phyloP scores from a whole-genome alignment of 768 basidiomycete genomes.

The Boletus patriciae region DNA sequence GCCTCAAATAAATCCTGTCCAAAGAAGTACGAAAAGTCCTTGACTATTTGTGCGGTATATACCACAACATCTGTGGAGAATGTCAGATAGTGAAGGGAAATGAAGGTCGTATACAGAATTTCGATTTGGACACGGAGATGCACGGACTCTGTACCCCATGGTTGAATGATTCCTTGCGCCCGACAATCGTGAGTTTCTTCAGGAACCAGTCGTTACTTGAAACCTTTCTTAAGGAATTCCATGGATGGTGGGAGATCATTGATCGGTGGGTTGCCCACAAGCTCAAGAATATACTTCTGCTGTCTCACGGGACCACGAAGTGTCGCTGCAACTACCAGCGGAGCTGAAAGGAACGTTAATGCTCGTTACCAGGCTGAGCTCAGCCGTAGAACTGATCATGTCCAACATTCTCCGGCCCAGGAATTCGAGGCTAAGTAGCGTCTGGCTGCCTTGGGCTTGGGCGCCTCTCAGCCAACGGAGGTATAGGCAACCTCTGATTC shows the following conservation, averaged over 20 bases:
- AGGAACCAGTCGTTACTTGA: no score
- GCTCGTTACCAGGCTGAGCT: background rate
- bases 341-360: background rate
- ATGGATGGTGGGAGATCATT: no score
- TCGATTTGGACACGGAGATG: background rate
- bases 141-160: background rate
- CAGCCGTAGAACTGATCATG: background rate
- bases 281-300: background rate
- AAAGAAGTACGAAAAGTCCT: no score
- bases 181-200: no score
- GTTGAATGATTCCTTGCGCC: no score
- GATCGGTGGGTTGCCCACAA: no score
- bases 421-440: no score
- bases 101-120: background rate
- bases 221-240: no score
- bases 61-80: background rate
- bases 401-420: background rate
- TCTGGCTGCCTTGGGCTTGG: no score
- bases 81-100: background rate
- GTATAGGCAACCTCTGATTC: background rate
- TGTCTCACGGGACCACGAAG: background rate
- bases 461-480: background rate
- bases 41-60: no score
- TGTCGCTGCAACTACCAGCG: background rate
- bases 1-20: background rate